These are phyloP conservation scores for Mycena epipterygia DNA, from an alignment of 768 basidiomycete genomes.

Conservation along the genomic window DNA sequence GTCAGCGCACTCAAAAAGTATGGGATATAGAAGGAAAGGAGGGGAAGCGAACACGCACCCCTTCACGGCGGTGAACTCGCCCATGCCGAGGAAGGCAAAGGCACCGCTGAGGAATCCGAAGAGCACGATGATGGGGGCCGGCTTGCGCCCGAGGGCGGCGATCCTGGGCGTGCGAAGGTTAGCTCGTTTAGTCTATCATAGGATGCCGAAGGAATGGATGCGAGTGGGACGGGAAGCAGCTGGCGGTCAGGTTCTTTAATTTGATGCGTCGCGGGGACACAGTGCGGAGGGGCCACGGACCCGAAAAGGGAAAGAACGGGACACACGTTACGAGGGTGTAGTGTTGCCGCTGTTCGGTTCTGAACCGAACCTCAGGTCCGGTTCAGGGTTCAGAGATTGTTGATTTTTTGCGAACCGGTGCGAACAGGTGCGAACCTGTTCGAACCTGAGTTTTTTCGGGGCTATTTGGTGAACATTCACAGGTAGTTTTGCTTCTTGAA, in stretches of 20 bases:
- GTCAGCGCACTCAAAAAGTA: slow-evolving; percentile 21
- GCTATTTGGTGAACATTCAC: too few relatives aligned
- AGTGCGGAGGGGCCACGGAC: slow-evolving; percentile 16
- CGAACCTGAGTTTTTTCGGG: too few relatives aligned
- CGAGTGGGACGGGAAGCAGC: slow-evolving; percentile 30
- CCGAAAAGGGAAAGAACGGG: slow-evolving; percentile 8
- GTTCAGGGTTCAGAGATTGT: too few relatives aligned
- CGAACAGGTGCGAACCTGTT: too few relatives aligned
- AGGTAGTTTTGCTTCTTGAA: too few relatives aligned
- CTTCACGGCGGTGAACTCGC: slow-evolving; percentile 37
- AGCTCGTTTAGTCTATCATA: slow-evolving; percentile 23
- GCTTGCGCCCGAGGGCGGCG: slow-evolving; percentile 39
- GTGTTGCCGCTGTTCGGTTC: too few relatives aligned
- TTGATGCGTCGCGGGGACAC: slow-evolving; percentile 19
- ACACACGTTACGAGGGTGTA: slow-evolving; percentile 77
- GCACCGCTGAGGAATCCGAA: slow-evolving; percentile 39
- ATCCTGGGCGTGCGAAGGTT: slow-evolving; percentile 23
- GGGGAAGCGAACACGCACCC: slow-evolving; percentile 32
- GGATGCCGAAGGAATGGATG: slow-evolving; percentile 21
- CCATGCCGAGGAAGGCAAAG: slow-evolving; percentile 33
- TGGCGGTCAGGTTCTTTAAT: slow-evolving; percentile 13
- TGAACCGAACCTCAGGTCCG: too few relatives aligned
- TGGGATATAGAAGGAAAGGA: slow-evolving; percentile 14
- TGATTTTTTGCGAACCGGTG: too few relatives aligned
- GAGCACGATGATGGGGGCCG: slow-evolving; percentile 37